Base-by-base conservation (phyloP, 169 alveolate species). In the Babesia caballi region DNA sequence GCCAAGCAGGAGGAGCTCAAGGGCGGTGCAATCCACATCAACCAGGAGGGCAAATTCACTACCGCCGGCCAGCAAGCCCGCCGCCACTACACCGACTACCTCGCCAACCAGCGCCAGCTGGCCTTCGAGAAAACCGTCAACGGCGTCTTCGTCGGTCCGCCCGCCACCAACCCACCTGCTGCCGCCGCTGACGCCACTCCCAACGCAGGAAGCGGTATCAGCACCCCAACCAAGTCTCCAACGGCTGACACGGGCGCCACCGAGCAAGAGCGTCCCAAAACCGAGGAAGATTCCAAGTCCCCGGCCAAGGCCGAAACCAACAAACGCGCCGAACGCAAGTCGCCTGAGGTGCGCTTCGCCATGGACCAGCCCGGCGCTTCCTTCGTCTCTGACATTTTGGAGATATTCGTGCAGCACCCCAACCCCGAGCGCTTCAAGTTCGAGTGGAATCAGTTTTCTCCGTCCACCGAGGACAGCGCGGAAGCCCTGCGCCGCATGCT, bases 11-110 rank as follows among this genome's bases (percentile, higher is more conserved):
- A 93, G 72, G 95, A 93, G 66, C 91, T 86, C 44, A 65, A 85
- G 72, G 96, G 96, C 12, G 95, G 96, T 5, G 81, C 96, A 4
- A 85, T 90, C 40, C 93, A 89, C 63, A 82, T 92, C 27, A 93
- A 93, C 32, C 96, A 92, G 81, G 87, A 91, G 60, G 96, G 96
- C 42, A 91, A 88, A 50, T 89, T 88, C 50, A 90, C 87, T 25
- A 92, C 92, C 11, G 95, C 92, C 25, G 96, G 96, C 9, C 69
- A 38, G 4, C 85, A 66, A 40, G 60, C 76, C 14, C 27, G 56
- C 7, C 52, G 85, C 15, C 85, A 75, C 59, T 75, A 75, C 54
- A 65, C 78, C 30, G 75, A 46, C 38, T 53, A 63, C 41, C 50
- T 75, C 42, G 15, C 32, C 28, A 35, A 23, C 7, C 61, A 44